These are phyloP conservation scores for Pythium aquatile DNA, from an alignment of 352 stramenopile genomes.

Conservation along the genomic window DNA sequence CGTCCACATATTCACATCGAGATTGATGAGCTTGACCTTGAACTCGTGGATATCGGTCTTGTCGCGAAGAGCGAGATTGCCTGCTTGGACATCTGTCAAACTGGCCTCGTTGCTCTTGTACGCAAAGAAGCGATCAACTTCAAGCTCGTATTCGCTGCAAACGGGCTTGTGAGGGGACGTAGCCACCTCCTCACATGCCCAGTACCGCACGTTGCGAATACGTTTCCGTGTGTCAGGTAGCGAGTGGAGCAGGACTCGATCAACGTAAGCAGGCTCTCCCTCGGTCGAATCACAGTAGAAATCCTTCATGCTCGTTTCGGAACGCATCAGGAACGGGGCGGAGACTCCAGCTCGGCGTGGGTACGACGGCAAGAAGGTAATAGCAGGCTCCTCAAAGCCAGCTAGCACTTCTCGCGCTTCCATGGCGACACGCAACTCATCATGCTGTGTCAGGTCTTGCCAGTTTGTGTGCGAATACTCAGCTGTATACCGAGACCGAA, in stretches of 20 bases:
- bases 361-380: conserved; percentile 74
- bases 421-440: conserved; percentile 65
- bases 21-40: conserved; percentile 69
- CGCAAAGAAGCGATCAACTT: conserved; percentile 71
- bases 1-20: conserved; percentile 79
- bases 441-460: conserved; percentile 71
- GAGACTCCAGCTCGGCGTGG: conserved; percentile 54
- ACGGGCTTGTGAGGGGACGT: conserved; percentile 75
- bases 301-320: conserved; percentile 50
- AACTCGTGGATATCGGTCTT: conserved; percentile 67
- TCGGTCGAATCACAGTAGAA: conserved; percentile 41
- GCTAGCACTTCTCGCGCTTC: conserved; percentile 83
- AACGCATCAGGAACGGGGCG: conserved; percentile 68
- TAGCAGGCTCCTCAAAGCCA: conserved; percentile 78
- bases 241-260: conserved; percentile 70
- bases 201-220: conserved; percentile 58
- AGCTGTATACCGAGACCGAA: conserved; percentile 2
- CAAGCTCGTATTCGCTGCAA: conserved; percentile 68
- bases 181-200: conserved; percentile 59
- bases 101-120: conserved; percentile 63
- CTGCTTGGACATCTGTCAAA: conserved; percentile 40
- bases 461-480: conserved; percentile 65
- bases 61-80: conserved; percentile 53
- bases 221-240: conserved; percentile 60
- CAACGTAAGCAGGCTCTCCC: conserved; percentile 54